These are phyloP conservation scores for Aphanomyces euteiches DNA, from an alignment of 352 stramenopile genomes.

Conservation along the genomic window DNA sequence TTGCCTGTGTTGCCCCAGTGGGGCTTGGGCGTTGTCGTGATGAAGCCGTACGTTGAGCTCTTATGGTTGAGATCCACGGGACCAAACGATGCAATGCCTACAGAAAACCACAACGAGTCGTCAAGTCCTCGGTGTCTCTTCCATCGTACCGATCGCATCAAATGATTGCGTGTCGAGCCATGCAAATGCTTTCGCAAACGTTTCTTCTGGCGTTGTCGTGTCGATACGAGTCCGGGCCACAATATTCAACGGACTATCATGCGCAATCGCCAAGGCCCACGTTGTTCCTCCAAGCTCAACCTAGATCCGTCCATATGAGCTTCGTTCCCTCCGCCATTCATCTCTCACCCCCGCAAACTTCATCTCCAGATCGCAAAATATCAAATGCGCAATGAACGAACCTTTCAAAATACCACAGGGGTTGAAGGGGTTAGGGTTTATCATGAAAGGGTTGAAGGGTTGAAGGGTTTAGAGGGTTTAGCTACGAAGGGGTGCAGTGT, in stretches of 20 bases:
- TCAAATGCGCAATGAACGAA: no score
- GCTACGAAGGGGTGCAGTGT: no score
- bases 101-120: slow-evolving; percentile 27
- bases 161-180: slow-evolving; percentile 84
- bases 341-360: slow-evolving; percentile 16
- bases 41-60: slow-evolving; percentile 89
- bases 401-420: no score
- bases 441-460: no score
- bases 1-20: slow-evolving; percentile 81
- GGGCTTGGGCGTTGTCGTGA: slow-evolving; percentile 93
- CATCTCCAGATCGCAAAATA: no score
- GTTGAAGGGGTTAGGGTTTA: no score
- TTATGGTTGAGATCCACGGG: slow-evolving; percentile 84
- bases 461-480: no score
- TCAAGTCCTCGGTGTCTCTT: slow-evolving; percentile 34
- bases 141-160: slow-evolving; percentile 56
- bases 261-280: slow-evolving; percentile 90
- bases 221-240: slow-evolving; percentile 73
- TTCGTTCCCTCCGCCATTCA: neutral
- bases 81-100: slow-evolving; percentile 93
- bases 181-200: slow-evolving; percentile 60
- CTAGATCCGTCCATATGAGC: slow-evolving; percentile 14
- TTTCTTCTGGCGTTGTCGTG: slow-evolving; percentile 84
- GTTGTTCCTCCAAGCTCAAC: slow-evolving; percentile 95
- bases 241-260: slow-evolving; percentile 86